Base-by-base conservation (phyloP, 2,329 filamentous ascomycete genomes). In the Aciculosporium take region DNA sequence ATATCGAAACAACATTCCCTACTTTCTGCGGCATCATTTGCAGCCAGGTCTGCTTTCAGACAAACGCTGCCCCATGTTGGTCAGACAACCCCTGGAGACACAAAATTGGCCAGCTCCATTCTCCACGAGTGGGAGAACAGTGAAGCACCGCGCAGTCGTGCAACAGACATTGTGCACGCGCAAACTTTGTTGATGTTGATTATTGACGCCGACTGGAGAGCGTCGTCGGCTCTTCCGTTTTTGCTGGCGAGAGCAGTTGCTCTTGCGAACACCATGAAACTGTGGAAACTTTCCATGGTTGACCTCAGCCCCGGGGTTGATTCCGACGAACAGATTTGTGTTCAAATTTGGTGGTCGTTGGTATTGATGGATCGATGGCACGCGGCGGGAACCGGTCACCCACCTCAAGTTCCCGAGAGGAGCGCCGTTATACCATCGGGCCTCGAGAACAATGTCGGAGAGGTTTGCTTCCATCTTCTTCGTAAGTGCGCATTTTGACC, bases 311-410 rank as follows among this genome's bases (percentile, higher is more conserved):
- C 63, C 8, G 73, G 79, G 40, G 53, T 63, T 2, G 76, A 84
- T 53, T 72, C 71, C 17, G 74, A 79, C 34, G 74, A 78, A 38
- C 73, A 74, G 15, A 62, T 84, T 4, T 70, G 71, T 2, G 65
- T 78, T 39, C 71, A 79, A 33, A 71, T 79, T 15, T 86, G 81
- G 81, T 84, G 79, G 76, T 74, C 76, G 12, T 62, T 86, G 27
- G 71, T 84, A 35, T 69, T 81, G 47, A 70, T 86, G 47, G 81
- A 86, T 52, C 72, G 80, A 13, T 86, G 79, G 79, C 76, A 84
- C 53, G 77, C 81, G 4, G 70, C 76, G n/a, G 77, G 75, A 18
- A 79, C 72, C 4, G 75, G 73, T 10, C 75, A 70, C 46, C 75
- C 79, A 1, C 49, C 75, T 10, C 66, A 79, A 44, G 75, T 86